phyloP scores from a whole-genome alignment of 2,329 filamentous ascomycete species.

The Alternaria ethzedia region DNA sequence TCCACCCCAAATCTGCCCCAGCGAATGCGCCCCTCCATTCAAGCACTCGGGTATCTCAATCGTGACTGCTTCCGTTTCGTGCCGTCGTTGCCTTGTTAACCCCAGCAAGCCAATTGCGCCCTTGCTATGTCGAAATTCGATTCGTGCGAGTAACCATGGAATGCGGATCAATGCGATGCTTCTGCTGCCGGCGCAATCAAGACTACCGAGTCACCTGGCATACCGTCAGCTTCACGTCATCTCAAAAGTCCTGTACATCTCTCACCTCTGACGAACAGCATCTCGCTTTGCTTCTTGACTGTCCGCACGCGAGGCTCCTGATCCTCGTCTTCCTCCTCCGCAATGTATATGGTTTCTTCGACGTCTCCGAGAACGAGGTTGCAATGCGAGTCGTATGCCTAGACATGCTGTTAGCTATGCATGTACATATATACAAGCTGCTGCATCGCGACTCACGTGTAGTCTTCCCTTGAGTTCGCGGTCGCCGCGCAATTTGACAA shows the following conservation, averaged over 20 bases:
- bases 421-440: neutral
- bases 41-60: slow-evolving; percentile 32
- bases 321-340: slow-evolving; percentile 86
- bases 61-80: neutral
- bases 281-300: slow-evolving; percentile 95
- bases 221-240: slow-evolving; percentile 1
- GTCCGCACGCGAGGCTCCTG: slow-evolving; percentile 67
- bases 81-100: neutral
- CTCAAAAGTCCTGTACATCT: neutral
- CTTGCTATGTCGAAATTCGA: slow-evolving; percentile 4
- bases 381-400: slow-evolving; percentile 99
- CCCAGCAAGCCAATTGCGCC: neutral
- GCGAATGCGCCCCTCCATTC: slow-evolving; percentile 3
- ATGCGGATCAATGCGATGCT: slow-evolving; percentile 31
- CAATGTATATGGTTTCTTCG: slow-evolving; percentile 93
- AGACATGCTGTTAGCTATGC: slow-evolving; percentile 12
- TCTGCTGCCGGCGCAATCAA: slow-evolving; percentile 53
- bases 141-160: slow-evolving; percentile 8
- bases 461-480: slow-evolving; percentile 93
- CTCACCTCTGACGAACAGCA: slow-evolving; percentile 95
- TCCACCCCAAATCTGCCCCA: neutral
- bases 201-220: slow-evolving; percentile 57
- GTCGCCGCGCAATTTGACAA: slow-evolving; percentile 95
- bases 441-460: slow-evolving; percentile 66
- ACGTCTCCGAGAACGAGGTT: slow-evolving; percentile 96